A percentile compares a stretch with the other conserved stretches of the same genome.
Conservation (phyloP, 2,329 filamentous ascomycete species). For the Trichoderma asperellum region DNA sequence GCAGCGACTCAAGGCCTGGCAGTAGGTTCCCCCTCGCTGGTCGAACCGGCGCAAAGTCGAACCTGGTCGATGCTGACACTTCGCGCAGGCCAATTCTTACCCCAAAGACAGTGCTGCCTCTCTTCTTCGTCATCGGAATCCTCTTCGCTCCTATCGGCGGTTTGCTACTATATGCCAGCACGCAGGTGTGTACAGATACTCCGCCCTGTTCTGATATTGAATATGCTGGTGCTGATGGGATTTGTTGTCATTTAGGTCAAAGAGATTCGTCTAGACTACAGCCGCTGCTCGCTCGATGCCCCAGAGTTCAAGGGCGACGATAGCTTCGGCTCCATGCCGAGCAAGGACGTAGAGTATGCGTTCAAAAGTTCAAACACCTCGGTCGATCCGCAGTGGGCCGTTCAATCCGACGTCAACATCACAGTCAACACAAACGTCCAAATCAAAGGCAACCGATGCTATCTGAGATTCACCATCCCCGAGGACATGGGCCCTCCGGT, state of each 20-base stretch:
- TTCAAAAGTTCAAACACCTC: constrained; percentile 65
- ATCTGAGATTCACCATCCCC: constrained; percentile 76
- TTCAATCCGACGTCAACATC: constrained; percentile 46
- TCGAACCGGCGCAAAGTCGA: neutral
- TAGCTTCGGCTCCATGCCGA: constrained; percentile 57
- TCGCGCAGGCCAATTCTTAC: constrained; percentile 81
- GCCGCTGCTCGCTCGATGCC: constrained; percentile 67
- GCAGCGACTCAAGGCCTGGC: constrained; percentile 97
- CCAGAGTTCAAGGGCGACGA: constrained; percentile 43
- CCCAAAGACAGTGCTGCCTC: constrained; percentile 86
- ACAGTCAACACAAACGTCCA: constrained; percentile 45
- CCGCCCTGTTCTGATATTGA: neutral
- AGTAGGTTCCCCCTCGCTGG: constrained; percentile 64
- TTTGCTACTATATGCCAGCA: constrained; percentile 81
- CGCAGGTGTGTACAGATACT: constrained; percentile 59
- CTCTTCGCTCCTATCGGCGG: constrained; percentile 95
- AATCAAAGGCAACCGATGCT: constrained; percentile 61
- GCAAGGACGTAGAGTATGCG: constrained; percentile 62
- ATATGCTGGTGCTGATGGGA: constrained; percentile 25
- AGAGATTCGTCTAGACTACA: constrained; percentile 91
- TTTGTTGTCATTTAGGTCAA: constrained; percentile 65
- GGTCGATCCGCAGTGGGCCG: constrained; percentile 49
- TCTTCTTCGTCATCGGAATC: constrained; percentile 88
- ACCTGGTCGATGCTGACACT: constrained; percentile 44
- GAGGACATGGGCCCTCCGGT: constrained; percentile 80